Evolutionary conservation across 2,329 filamentous ascomycete genomes (phyloP), one percentile per base, ranked within the genome.

Genomic region (Claviceps cyperi): DNA sequence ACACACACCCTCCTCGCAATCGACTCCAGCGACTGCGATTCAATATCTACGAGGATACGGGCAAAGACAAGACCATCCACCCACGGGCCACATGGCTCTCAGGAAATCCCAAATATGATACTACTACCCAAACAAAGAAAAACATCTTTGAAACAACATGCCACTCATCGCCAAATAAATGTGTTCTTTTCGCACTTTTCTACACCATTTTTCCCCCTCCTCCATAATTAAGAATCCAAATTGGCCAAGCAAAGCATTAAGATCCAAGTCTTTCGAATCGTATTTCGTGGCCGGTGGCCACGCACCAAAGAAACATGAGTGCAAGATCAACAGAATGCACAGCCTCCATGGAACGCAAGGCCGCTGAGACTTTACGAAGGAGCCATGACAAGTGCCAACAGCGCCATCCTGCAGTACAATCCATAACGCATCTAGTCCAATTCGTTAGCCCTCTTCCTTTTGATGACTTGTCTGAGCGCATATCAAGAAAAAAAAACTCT

Each of bases 361-460:
- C 14, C 15, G 9, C 39, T 43, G 17, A 19, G 21, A 28, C 50
- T 35, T 28, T 43, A 53, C 21, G 51, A 62, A 49, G 62, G 59
- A 56, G 62, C 62, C 85, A 98, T 84, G 67, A 97, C 87, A 67
- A 97, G 75, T 58, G 92, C 92, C 66, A 98, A 76, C 71, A 98
- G 71, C 59, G 92, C 92, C 92, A 98, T 98, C 66, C 92, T 85
- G 69, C 86, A 94, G 76, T 96, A 97, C 60, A 98, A 79, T 60
- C 92, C 92, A 71, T 97, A 96, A 70, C 84, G 81, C 91, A 96
- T 96, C 90, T 96, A 62, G 19, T 5, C 24, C 21, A 17, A 37
- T 19, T 37, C 28, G 45, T 52, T 35, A 52, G 47, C 37, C 32
- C 14, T 14, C 22, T 8, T 19, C 11, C 5, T 5, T 5, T 32